Evolutionary conservation across 106 monocot species (phyloP), one percentile per base, ranked within the genome.

Genomic region (Alisma plantagoaquatica): DNA sequence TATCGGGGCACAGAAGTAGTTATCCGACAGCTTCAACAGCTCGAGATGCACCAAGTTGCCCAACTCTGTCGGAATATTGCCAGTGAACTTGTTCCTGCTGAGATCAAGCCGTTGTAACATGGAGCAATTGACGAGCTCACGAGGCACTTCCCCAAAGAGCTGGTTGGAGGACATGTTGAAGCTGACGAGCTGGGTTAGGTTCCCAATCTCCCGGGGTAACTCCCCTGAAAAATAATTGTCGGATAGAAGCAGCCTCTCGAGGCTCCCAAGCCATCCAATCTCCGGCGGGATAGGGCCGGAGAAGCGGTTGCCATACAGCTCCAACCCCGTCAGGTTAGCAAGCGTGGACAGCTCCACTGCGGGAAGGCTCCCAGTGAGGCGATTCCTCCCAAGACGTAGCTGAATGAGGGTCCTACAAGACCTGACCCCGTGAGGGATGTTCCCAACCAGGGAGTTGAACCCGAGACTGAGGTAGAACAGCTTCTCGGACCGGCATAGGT

Each of bases 41-140:
- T 77, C 90, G 10, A 84, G 53, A 51, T 75, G 78, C 20, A 71
- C 69, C 29, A 90, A 54, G 57, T 57, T 70, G 26, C 90, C 84
- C 3, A 90, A n/a, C 50, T 77, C 73, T 52, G 52, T 18, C 21
- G 83, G 83, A 46, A 83, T 33, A 12, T 16, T 10, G 10, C 90
- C 83, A 17, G 71, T 63, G 50, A 90, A 80, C 3, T 27, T 59
- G 29, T 90, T 90, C 31, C 70, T 66, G 41, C 83, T 84, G 19
- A 90, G 68, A 52, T 90, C 80, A 59, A 90, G 90, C 55, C 79
- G 68, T 49, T 83, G 88, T 20, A 88, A 82, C 73, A 82, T 82
- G 2, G 51, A 76, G 43, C 88, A 88, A 8, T 67, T 60, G 0
- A 66, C 67, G 32, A 89, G 32, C 54, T 73, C 70, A 31, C 17